Evolutionary conservation across 371 early-diverging fungal genomes (phyloP).

Genomic region (Rhizopus arrhizus): DNA sequence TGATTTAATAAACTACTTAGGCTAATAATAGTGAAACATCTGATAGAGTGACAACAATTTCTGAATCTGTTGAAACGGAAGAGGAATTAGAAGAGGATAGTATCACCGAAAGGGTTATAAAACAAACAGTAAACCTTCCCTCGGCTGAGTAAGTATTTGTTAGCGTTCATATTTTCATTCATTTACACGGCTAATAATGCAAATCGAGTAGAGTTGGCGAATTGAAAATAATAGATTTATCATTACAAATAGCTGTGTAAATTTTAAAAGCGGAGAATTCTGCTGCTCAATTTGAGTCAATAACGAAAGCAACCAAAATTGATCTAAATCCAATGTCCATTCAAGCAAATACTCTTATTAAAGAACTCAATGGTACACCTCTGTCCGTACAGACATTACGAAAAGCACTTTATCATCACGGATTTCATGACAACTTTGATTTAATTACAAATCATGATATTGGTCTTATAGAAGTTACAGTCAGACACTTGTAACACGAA

Average conservation of each 20-base stretch:
- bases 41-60: not conserved
- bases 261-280: slow-evolving; percentile 18
- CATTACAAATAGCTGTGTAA: slow-evolving; percentile 7
- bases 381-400: slow-evolving; percentile 9
- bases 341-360: slow-evolving; percentile 10
- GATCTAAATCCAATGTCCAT: not conserved
- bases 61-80: slow-evolving; percentile 10
- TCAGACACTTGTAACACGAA: slow-evolving; percentile 18
- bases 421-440: slow-evolving; percentile 18
- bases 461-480: slow-evolving; percentile 18
- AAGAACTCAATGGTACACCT: slow-evolving; percentile 8
- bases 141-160: slow-evolving; percentile 18
- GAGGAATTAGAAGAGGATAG: not conserved
- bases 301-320: slow-evolving; percentile 12
- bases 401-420: slow-evolving; percentile 9
- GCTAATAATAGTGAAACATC: slow-evolving; percentile 10
- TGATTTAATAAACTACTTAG: slow-evolving; percentile 16
- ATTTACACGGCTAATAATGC: slow-evolving; percentile 12
- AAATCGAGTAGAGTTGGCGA: slow-evolving; percentile 18
- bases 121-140: slow-evolving; percentile 2
- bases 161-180: slow-evolving; percentile 5
- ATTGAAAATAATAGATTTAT: slow-evolving; percentile 17
- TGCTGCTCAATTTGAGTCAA: slow-evolving; percentile 11
- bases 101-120: not conserved
- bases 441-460: slow-evolving; percentile 14